Conservation (phyloP, 1,139 yeast genomes). For the Candida mesenterica region DNA sequence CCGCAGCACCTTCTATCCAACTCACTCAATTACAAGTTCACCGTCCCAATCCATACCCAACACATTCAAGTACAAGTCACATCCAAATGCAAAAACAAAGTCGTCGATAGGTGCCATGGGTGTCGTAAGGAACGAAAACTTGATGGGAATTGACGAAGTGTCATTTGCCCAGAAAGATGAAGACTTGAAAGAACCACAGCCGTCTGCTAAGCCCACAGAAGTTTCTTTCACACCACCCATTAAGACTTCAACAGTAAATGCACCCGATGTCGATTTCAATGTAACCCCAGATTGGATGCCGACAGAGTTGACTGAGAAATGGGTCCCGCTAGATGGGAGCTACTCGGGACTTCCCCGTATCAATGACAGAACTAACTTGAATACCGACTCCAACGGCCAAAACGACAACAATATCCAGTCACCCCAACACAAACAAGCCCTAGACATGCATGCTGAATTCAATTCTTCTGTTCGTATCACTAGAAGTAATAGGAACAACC, state of each 20-base stretch:
- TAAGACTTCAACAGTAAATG: slow-evolving; percentile 19
- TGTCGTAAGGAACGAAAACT: neutral
- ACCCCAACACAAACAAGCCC: neutral
- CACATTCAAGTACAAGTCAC: slow-evolving; percentile 46
- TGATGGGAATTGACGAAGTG: neutral
- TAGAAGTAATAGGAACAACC: slow-evolving; percentile 12
- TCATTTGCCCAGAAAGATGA: too few relatives aligned
- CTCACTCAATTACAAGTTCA: slow-evolving; percentile 12
- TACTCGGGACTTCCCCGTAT: slow-evolving; percentile 3
- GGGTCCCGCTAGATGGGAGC: slow-evolving; percentile 20
- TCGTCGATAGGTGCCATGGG: slow-evolving; percentile 20
- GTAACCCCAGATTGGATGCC: slow-evolving; percentile 50
- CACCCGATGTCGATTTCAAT: slow-evolving; percentile 14
- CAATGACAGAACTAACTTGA: neutral
- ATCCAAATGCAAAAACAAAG: slow-evolving; percentile 47
- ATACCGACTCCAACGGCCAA: slow-evolving; percentile 4
- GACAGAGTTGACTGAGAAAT: slow-evolving; percentile 34
- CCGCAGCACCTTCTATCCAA: slow-evolving; percentile 9
- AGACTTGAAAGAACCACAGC: too few relatives aligned
- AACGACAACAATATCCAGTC: slow-evolving; percentile 3
- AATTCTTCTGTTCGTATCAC: slow-evolving; percentile 33
- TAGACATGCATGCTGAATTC: slow-evolving; percentile 17
- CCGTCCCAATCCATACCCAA: slow-evolving; percentile 40
- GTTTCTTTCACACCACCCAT: slow-evolving; percentile 12
- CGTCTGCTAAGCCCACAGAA: too few relatives aligned